phyloP scores from a whole-genome alignment of 257 asterid genomes.

The Leptodermis oblonga region DNA sequence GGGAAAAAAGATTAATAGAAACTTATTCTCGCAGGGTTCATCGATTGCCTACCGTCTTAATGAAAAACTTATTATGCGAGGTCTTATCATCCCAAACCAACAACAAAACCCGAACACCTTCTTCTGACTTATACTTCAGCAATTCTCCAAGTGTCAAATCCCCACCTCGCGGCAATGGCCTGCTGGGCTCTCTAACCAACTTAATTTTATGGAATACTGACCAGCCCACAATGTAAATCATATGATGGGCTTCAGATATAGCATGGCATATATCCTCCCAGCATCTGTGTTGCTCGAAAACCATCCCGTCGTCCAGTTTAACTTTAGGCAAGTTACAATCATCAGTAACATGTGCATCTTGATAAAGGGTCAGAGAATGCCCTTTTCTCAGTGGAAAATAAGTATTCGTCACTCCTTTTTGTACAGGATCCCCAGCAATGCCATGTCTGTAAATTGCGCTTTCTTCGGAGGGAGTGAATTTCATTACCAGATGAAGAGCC shows the following conservation, averaged over 20 bases:
- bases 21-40: background rate
- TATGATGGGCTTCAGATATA: conserved; percentile 78
- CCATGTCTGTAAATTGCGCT: conserved; percentile 60
- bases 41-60: conserved; percentile 62
- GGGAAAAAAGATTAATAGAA: background rate
- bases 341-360: conserved; percentile 67
- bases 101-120: conserved; percentile 89
- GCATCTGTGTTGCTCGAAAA: conserved; percentile 44
- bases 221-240: conserved; percentile 92
- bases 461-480: conserved; percentile 45
- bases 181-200: conserved; percentile 70
- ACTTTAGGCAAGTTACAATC: conserved; percentile 44
- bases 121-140: conserved; percentile 84
- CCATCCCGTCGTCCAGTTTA: conserved; percentile 49
- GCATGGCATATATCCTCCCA: conserved; percentile 95
- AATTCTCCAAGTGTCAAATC: conserved; percentile 83
- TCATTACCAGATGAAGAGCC: conserved; percentile 47
- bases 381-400: conserved; percentile 84
- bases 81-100: conserved; percentile 95
- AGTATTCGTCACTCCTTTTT: conserved; percentile 51
- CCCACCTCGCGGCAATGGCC: conserved; percentile 79
- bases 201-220: conserved; percentile 71
- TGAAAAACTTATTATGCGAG: conserved; percentile 58
- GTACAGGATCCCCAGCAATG: conserved; percentile 59
- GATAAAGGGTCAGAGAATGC: conserved; percentile 63